A percentile compares a stretch with the other conserved stretches of the same genome.
Conservation (phyloP, 441 rosid genomes). For the Metrosideros polymorpha region DNA sequence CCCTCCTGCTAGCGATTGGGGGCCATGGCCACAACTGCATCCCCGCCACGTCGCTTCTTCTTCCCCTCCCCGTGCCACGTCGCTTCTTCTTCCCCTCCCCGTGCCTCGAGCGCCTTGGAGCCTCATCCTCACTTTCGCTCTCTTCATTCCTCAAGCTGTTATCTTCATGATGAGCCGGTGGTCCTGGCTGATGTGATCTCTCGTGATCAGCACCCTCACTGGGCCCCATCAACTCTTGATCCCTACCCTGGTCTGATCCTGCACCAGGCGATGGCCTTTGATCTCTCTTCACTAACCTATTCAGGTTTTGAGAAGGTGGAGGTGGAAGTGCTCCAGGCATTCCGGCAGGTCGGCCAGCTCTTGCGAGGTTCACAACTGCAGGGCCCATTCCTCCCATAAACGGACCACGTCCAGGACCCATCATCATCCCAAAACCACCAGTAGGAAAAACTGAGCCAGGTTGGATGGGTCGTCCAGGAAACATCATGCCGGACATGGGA, state of each 20-base stretch:
- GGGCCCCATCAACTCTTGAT: conserved; percentile 21
- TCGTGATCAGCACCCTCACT: conserved; percentile 19
- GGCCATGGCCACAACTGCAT: conserved; percentile 28
- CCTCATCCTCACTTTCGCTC: conserved; percentile 88
- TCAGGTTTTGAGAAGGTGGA: conserved; percentile 29
- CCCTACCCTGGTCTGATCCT: conserved; percentile 36
- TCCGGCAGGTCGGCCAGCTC: conserved; percentile 54
- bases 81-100: conserved; percentile 90
- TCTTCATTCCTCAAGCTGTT: conserved; percentile 57
- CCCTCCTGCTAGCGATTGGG: conserved; percentile 16
- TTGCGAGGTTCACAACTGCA: conserved; percentile 27
- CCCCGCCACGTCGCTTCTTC: too few relatives aligned
- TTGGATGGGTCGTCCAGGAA: conserved; percentile 89
- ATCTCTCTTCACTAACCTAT: conserved; percentile 39
- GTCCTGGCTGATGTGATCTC: conserved; percentile 30
- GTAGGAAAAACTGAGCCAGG: conserved; percentile 63
- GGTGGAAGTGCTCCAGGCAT: conserved; percentile 41
- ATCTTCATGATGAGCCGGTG: conserved; percentile 35
- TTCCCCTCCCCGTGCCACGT: too few relatives aligned
- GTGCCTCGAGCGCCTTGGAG: conserved; percentile 96
- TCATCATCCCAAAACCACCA: conserved; percentile 91
- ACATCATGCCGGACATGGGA: conserved; percentile 81
- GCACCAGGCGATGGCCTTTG: conserved; percentile 25
- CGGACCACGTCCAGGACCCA: conserved; percentile 81
- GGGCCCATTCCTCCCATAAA: conserved; percentile 83